Conservation (phyloP, 148 eudicot genomes). For the Amaranthus cruentus region DNA sequence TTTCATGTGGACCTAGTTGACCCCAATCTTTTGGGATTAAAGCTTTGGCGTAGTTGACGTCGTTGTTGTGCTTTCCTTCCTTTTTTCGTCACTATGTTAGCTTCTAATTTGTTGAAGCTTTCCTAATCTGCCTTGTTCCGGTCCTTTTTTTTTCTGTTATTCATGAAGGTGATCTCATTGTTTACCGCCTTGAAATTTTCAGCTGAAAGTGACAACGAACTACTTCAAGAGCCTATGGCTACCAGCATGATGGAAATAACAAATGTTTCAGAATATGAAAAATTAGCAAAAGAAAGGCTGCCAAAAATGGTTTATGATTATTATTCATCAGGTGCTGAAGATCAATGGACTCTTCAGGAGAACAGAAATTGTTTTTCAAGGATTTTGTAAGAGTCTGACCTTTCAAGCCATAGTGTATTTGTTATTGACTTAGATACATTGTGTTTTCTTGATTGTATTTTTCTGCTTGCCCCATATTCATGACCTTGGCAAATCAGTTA, state of each 20-base stretch:
- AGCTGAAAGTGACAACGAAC: background rate
- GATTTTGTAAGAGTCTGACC: conserved; percentile 49
- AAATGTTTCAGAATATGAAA: conserved; percentile 72
- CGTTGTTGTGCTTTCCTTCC: no score
- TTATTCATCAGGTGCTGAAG: conserved; percentile 89
- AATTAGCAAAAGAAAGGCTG: conserved; percentile 68
- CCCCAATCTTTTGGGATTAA: no score
- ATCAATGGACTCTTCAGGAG: conserved; percentile 83
- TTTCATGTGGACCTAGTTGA: no score
- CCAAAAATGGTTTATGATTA: conserved; percentile 90
- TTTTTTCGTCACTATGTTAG: no score
- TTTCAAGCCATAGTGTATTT: background rate
- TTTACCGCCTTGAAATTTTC: background rate
- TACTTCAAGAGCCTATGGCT: background rate
- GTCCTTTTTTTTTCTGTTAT: background rate
- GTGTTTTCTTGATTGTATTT: background rate
- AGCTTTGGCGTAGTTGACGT: no score
- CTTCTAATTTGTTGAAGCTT: no score
- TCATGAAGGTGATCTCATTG: background rate
- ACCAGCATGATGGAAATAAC: conserved; percentile 49
- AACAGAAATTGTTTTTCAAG: conserved; percentile 71
- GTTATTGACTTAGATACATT: background rate
- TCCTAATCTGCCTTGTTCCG: no score
- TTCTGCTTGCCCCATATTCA: background rate
- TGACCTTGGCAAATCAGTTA: background rate